phyloP scores from a whole-genome alignment of 345 rosid genomes.

The Orychophragmus violaceus region DNA sequence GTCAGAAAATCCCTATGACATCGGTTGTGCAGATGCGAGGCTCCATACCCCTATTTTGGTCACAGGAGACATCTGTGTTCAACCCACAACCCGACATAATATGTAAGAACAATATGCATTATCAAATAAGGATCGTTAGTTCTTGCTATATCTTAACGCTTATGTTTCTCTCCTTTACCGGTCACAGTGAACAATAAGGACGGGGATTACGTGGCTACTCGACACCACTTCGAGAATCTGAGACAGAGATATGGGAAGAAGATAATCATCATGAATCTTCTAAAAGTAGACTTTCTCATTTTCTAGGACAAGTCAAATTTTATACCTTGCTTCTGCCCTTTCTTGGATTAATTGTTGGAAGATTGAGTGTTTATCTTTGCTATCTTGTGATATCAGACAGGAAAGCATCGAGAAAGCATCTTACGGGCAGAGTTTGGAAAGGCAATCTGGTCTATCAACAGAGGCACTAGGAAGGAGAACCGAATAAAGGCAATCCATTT shows the following conservation, averaged over 20 bases:
- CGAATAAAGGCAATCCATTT: slow-evolving; percentile 66
- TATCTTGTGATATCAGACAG: slow-evolving; percentile 39
- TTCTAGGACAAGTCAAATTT: neutral
- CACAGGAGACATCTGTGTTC: slow-evolving; percentile 75
- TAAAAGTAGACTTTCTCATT: slow-evolving; percentile 50
- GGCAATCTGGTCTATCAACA: slow-evolving; percentile 60
- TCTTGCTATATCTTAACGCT: neutral
- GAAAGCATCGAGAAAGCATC: slow-evolving; percentile 69
- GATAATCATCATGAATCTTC: slow-evolving; percentile 68
- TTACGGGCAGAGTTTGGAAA: slow-evolving; percentile 66
- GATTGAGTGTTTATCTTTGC: slow-evolving; percentile 8
- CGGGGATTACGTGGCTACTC: slow-evolving; percentile 58
- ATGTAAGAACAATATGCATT: slow-evolving; percentile 41
- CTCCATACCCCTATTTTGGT: slow-evolving; percentile 92
- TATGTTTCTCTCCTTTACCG: slow-evolving; percentile 17
- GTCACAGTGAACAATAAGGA: slow-evolving; percentile 67
- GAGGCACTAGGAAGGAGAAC: slow-evolving; percentile 38
- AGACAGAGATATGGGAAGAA: slow-evolving; percentile 74
- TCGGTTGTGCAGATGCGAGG: slow-evolving; percentile 91
- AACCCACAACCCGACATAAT: slow-evolving; percentile 75
- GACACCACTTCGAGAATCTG: slow-evolving; percentile 77
- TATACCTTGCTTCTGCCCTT: neutral
- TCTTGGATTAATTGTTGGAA: neutral
- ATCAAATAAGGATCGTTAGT: neutral
- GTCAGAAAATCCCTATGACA: slow-evolving; percentile 52